Conservation (phyloP, 176 grass and related monocot species). For the Miscanthus lutarioriparius region DNA sequence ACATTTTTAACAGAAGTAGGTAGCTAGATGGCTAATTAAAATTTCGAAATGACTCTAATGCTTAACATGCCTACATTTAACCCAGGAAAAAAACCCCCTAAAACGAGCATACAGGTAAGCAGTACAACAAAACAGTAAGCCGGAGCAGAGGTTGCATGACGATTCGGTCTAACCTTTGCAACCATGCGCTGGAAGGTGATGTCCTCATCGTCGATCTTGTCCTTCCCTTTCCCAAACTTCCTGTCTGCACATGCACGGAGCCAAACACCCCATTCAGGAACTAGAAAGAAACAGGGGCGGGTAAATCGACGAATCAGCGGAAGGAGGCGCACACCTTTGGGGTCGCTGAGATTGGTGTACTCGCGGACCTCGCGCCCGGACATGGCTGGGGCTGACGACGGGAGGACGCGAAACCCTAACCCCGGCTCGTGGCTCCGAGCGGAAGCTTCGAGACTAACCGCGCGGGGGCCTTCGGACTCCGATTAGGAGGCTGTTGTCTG, state of each 20-base stretch:
- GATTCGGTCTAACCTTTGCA: slow-evolving; percentile 91
- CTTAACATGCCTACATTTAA: neutral
- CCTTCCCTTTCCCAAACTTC: slow-evolving; percentile 93
- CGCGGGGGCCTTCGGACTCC: neutral
- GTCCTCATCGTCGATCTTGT: slow-evolving; percentile 96
- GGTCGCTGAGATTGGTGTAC: slow-evolving; percentile 98
- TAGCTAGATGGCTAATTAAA: neutral
- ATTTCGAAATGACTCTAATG: neutral
- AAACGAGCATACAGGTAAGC: neutral
- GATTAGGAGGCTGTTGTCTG: neutral
- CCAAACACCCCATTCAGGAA: slow-evolving; percentile 8
- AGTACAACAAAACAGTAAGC: neutral
- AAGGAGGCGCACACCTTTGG: slow-evolving; percentile 63
- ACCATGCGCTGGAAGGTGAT: slow-evolving; percentile 99
- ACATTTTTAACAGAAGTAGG: slow-evolving; percentile 4
- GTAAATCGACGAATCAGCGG: neutral
- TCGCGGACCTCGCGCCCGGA: slow-evolving; percentile 93
- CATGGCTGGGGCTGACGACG: slow-evolving; percentile 45
- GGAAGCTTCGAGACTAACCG: slow-evolving; percentile 13
- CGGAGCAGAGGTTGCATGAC: slow-evolving; percentile 34
- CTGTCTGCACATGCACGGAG: slow-evolving; percentile 54
- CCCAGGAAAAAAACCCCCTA: neutral
- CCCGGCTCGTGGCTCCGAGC: neutral
- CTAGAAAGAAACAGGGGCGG: neutral
- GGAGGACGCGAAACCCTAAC: slow-evolving; percentile 27